Conservation (phyloP, 306 rosid species). For the Quillaja saponaria region DNA sequence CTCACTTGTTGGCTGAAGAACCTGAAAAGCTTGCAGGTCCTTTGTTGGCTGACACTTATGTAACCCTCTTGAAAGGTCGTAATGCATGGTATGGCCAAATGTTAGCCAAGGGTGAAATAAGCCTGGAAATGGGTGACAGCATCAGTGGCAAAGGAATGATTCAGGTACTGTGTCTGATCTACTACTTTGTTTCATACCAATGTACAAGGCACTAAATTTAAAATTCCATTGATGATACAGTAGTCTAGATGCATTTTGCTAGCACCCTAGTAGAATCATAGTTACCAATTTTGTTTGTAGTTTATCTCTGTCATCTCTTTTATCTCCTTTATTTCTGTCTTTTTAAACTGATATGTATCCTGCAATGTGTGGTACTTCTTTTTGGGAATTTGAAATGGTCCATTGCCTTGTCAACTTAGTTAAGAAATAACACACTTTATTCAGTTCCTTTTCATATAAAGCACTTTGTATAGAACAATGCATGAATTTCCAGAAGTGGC, state of each 20-base stretch:
- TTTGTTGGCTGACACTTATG: conserved; percentile 83
- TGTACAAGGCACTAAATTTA: conserved; percentile 8
- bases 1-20: conserved; percentile 69
- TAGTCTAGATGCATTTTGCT: too few species aligned
- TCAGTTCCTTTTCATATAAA: too few species aligned
- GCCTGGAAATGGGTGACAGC: conserved; percentile 87
- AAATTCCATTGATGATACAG: too few species aligned
- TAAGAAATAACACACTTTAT: not conserved
- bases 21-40: conserved; percentile 98
- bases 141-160: conserved; percentile 96
- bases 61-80: conserved; percentile 85
- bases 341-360: too few species aligned
- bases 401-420: conserved; percentile 14
- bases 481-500: not conserved
- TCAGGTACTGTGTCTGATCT: conserved; percentile 52
- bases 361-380: not conserved
- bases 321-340: too few species aligned
- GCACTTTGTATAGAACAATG: too few species aligned
- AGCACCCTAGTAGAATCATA: too few species aligned
- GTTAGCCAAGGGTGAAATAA: conserved; percentile 89
- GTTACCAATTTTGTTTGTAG: too few species aligned
- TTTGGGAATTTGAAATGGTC: not conserved
- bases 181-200: conserved; percentile 16
- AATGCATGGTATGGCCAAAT: conserved; percentile 77
- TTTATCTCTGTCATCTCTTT: too few species aligned